Base-by-base conservation (phyloP, 2,329 filamentous ascomycete species). In the Diaporthe citrichinensis region DNA sequence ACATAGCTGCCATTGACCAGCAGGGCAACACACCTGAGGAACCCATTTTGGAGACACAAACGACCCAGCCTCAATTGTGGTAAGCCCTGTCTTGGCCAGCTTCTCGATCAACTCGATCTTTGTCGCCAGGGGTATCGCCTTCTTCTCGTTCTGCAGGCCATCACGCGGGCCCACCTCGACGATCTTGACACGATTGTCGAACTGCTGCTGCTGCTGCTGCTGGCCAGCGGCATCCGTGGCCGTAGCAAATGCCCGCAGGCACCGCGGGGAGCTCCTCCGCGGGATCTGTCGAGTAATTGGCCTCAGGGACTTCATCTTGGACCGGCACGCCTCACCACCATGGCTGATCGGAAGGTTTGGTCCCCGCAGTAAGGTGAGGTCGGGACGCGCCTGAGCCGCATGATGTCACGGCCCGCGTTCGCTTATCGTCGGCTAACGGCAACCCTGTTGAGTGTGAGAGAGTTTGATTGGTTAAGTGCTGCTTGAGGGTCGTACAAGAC, bases 31-130 rank as follows among this genome's bases (percentile, higher is more conserved):
- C 80, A 95, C 91, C 88, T 97, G 95, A 4, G 95, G 95, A 68
- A 96, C 92, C 90, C 94, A 96, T 90, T 94, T 95, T 1, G 95
- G 94, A 62, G 93, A 91, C 14, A 97, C 95, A 81, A 97, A 95
- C 1, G 94, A 94, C 0, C 94, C 95, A 25, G 94, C 92, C 83
- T 97, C 95, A 77, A 97, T 96, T 4, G 92, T 92, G 8, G 86
- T 86, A 57, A 97, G 83, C 0, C 95, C 95, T 0, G 94, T 93
- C 77, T 86, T 85, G 46, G 92, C 90, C 77, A 97, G 86, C 76
- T 90, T 87, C 78, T 92, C 89, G 53, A 97, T 94, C 72, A 97
- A 84, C 78, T 95, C 91, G 73, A 96, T 90, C 84, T 97, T 97
- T 3, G 92, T 95, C 9, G 88, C 87, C 15, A 94, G 86, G 0